phyloP scores from a whole-genome alignment of 257 asterid genomes.

The Verbena officinalis region DNA sequence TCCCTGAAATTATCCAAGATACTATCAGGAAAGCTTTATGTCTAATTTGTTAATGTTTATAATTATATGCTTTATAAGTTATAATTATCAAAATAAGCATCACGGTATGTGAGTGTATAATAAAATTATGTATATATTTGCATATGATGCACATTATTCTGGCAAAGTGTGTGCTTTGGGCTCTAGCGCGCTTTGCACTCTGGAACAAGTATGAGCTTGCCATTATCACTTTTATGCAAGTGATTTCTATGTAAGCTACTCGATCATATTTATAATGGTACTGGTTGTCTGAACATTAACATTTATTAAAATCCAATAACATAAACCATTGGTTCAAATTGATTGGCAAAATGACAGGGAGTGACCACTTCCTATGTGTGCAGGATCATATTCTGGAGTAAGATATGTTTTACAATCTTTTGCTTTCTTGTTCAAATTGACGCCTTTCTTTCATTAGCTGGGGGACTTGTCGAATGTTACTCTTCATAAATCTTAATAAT shows the following conservation, averaged over 20 bases:
- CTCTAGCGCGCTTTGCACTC: too few relatives aligned
- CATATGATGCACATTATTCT: too few relatives aligned
- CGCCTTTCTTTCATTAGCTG: slow-evolving; percentile 12
- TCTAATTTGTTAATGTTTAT: slow-evolving; percentile 10
- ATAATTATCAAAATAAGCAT: too few relatives aligned
- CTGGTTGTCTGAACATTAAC: not conserved
- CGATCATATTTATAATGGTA: slow-evolving; percentile 3
- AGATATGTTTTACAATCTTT: not conserved
- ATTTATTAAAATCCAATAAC: not conserved
- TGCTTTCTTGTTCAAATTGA: slow-evolving; percentile 10
- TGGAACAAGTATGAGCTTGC: not conserved
- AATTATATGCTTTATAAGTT: slow-evolving; percentile 7
- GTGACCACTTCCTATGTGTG: slow-evolving; percentile 9
- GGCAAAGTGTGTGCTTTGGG: too few relatives aligned
- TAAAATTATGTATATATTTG: too few relatives aligned
- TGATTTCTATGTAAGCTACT: not conserved
- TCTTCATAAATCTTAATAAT: not conserved
- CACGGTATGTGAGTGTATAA: too few relatives aligned
- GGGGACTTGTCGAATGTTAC: slow-evolving; percentile 22
- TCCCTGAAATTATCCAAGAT: slow-evolving; percentile 17
- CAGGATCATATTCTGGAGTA: not conserved
- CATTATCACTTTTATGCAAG: slow-evolving; percentile 4
- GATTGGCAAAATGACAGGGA: not conserved
- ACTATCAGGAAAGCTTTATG: too few relatives aligned
- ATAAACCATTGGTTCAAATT: not conserved